phyloP scores from a whole-genome alignment of 2,329 filamentous ascomycete genomes.

The Fusarium penzigii region DNA sequence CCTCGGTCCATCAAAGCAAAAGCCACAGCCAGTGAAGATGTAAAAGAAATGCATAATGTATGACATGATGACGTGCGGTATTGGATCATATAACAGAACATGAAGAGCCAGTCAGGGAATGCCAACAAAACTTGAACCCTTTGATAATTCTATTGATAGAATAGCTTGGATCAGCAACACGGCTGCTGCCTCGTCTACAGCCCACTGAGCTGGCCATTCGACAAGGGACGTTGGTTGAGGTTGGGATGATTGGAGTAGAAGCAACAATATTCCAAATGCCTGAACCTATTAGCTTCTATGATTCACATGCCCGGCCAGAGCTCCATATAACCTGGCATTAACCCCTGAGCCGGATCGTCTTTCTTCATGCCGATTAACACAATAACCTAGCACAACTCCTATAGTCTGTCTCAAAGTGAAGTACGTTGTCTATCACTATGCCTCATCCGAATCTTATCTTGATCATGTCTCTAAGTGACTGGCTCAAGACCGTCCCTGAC shows the following conservation, averaged over 20 bases:
- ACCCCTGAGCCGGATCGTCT: neutral
- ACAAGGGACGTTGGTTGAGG: neutral
- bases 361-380: neutral
- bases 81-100: neutral
- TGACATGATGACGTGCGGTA: neutral
- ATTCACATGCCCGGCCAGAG: neutral
- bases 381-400: constrained; percentile 3
- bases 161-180: neutral
- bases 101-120: neutral
- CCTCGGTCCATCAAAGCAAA: neutral
- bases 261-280: too few species aligned
- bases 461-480: constrained; percentile 14
- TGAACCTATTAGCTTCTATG: neutral
- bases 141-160: neutral
- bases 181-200: neutral
- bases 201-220: too few species aligned
- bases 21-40: neutral
- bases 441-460: constrained; percentile 26
- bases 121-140: neutral
- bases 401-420: constrained; percentile 12
- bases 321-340: neutral
- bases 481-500: constrained; percentile 14
- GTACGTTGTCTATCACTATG: constrained; percentile 25
- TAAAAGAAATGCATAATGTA: neutral
- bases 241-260: neutral